Evolutionary conservation across 2,329 filamentous ascomycete genomes (phyloP), one percentile per base, ranked within the genome.

Genomic region (Trichoderma koningiopsis): DNA sequence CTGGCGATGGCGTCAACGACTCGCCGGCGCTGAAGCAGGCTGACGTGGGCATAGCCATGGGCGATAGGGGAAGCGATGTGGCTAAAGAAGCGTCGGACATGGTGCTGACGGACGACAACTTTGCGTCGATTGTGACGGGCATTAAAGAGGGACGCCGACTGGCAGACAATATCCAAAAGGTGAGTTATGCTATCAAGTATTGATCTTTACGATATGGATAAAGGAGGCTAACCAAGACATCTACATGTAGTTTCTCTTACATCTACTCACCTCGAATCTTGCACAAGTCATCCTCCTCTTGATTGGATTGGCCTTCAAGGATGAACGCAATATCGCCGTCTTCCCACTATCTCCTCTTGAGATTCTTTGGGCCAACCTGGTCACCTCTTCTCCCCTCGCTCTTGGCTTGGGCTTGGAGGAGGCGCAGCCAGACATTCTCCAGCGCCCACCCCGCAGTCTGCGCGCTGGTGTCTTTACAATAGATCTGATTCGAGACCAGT

Each of bases 101-200:
- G 85, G 92, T 96, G 43, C 83, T 97, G 52, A 94, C 92, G 0
- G 92, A 96, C 76, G 93, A 96, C 79, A 94, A 96, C 80, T 96
- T 96, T 76, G 92, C 93, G 13, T 93, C 91, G 33, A 92, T 92
- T 68, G 85, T 92, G 52, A 89, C 88, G n/a, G 90, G 88, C 40
- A 89, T 92, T 57, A 87, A 90, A 76, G 89, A 92, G 78, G 90
- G 90, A 14, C 86, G 90, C 53, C 83, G 90, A 47, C 83, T 92
- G 64, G 90, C 91, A 72, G 89, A 92, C 81, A 92, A 92, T 72
- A 91, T 92, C 71, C 89, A 92, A 76, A 92, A 92, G 82, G 90
- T 90, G 75, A 29, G 64, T 6, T 24, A 3, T 8, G 49, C 13
- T 27, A 27, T 22, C 24, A 13, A 49, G 3, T 22, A 49, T 16